Evolutionary conservation across 1,139 yeast species (phyloP).

Genomic region (Saccharomycopsis phalli): DNA sequence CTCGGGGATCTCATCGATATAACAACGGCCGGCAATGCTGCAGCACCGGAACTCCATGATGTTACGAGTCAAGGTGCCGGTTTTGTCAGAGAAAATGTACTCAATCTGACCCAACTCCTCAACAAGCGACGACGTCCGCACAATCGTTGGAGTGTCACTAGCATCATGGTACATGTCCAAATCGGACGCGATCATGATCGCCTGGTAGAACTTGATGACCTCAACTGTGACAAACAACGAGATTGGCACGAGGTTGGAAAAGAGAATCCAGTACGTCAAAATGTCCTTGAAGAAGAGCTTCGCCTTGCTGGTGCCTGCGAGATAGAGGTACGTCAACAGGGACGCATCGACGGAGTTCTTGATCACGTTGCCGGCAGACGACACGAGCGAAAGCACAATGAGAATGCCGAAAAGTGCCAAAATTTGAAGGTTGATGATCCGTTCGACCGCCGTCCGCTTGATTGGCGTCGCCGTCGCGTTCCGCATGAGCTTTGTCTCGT

Average conservation of each 20-base stretch:
- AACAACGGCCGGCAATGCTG: constrained; percentile 86
- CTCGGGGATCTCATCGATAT: constrained; percentile 84
- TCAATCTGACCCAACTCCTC: constrained; percentile 96
- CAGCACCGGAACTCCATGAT: constrained; percentile 96
- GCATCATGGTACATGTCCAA: constrained; percentile 84
- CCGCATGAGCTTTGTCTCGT: constrained; percentile 95
- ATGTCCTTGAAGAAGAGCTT: constrained; percentile 76
- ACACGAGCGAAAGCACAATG: constrained; percentile 63
- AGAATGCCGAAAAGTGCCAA: constrained; percentile 78
- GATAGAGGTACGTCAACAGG: constrained; percentile 51
- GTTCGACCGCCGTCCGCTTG: constrained; percentile 93
- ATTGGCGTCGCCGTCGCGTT: constrained; percentile 98
- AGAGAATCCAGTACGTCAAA: constrained; percentile 90
- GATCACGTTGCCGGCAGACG: constrained; percentile 82
- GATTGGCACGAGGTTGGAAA: constrained; percentile 92
- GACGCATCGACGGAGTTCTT: constrained; percentile 49
- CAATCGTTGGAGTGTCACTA: constrained; percentile 90
- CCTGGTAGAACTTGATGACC: constrained; percentile 90
- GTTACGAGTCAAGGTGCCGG: constrained; percentile 91
- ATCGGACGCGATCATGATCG: constrained; percentile 87
- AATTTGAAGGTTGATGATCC: constrained; percentile 88
- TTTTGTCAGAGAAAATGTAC: constrained; percentile 90
- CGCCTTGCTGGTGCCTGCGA: constrained; percentile 63
- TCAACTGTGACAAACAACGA: constrained; percentile 94
- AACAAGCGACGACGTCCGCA: constrained; percentile 87